Evolutionary conservation across 176 grass and related monocot species (phyloP), one percentile per base, ranked within the genome.

Genomic region (Miscanthus lutarioriparius): DNA sequence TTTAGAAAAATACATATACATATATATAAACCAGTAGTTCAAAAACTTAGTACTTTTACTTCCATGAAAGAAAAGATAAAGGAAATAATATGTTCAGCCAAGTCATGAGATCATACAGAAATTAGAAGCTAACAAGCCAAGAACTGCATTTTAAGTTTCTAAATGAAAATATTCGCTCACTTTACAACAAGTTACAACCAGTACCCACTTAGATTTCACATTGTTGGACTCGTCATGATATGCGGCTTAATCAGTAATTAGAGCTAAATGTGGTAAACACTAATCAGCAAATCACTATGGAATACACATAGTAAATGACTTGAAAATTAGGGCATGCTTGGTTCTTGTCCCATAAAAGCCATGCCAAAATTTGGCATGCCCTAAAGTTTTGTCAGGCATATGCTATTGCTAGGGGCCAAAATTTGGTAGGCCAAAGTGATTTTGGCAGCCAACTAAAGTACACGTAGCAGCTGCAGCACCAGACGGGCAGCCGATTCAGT

Each of bases 1-100:
- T 95, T 80, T 5, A 43, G 37, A 26, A 84, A 82, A 82, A 9
- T 3, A 56, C 2, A 22, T 22, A 59, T 79, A 71, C 9, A 80
- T n/a, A 85, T 76, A 45, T 45, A 45, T 47, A 47, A 47, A 4
- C 20, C 44, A 38, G 44, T 2, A 76, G 56, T 48, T 66, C 56
- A 70, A 7, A 61, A 79, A 11, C 13, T 56, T 17, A 13, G 13
- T 20, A 45, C 47, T 13, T 81, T 45, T 68, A 35, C 14, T 44
- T 48, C 13, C 3, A 10, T 30, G 39, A 69, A 72, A 20, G 39
- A 19, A 67, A 25, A 48, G 47, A 15, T n/a, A 49, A 49, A 49
- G 14, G 15, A 49, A 17, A 13, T 22, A 64, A 54, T 36, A 74
- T 39, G 45, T 66, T 68, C 12, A 58, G 27, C 10, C 30, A 53